Percentiles rank a stretch among this genome's conserved stretches.
phyloP scores from a whole-genome alignment of 208 protist genomes.

The Porcisia deanei region DNA sequence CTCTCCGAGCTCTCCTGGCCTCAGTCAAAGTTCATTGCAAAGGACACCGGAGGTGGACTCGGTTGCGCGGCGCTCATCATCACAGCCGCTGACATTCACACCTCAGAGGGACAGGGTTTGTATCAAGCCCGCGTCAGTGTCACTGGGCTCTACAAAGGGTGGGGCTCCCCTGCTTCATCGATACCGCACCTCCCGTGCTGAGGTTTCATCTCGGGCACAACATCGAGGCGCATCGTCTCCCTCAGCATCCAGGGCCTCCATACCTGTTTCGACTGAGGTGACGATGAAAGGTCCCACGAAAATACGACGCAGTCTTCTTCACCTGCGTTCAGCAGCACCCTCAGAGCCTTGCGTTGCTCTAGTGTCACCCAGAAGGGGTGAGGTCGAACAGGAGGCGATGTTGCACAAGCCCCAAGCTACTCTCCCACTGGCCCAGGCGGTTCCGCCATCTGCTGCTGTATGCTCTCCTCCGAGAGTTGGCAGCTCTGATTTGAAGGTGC shows the following conservation, averaged over 20 bases:
- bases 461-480: background rate
- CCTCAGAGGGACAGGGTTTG: background rate
- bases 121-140: background rate
- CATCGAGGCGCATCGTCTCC: slow-evolving; percentile 14
- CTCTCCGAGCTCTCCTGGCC: slow-evolving; percentile 19
- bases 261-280: background rate
- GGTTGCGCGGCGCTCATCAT: background rate
- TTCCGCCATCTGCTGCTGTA: background rate
- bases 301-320: slow-evolving; percentile 1
- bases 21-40: slow-evolving; percentile 24
- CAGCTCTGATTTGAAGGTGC: background rate
- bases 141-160: background rate
- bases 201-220: background rate
- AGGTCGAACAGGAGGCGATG: background rate
- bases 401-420: background rate
- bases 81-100: slow-evolving; percentile 9
- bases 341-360: background rate
- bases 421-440: background rate
- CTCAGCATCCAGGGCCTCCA: background rate
- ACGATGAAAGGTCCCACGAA: background rate
- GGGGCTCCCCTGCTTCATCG: slow-evolving; percentile 36
- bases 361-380: background rate
- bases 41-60: background rate
- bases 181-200: slow-evolving; percentile 28
- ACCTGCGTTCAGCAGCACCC: background rate